Percentiles rank a stretch among this genome's conserved stretches.
Conservation (phyloP, 2,329 filamentous ascomycete species). For the Tolypocladium nubicola region DNA sequence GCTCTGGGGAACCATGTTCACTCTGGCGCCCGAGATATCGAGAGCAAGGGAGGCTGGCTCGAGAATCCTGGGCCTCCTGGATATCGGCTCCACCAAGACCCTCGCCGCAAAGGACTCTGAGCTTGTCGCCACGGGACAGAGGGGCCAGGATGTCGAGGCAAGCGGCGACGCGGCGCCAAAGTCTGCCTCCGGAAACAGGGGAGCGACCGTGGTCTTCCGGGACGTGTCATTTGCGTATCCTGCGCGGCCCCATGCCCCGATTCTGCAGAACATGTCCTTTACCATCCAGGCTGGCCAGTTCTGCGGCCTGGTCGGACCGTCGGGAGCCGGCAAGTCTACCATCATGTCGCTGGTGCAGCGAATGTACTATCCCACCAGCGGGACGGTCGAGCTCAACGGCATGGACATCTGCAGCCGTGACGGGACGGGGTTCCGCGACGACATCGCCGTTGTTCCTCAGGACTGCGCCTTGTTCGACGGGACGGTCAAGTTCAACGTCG, state of each 20-base stretch:
- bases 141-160: slow-evolving; percentile 28
- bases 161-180: slow-evolving; percentile 15
- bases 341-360: slow-evolving; percentile 45
- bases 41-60: slow-evolving; percentile 51
- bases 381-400: slow-evolving; percentile 33
- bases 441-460: slow-evolving; percentile 46
- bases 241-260: slow-evolving; percentile 44
- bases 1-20: slow-evolving; percentile 65
- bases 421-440: slow-evolving; percentile 35
- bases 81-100: slow-evolving; percentile 25
- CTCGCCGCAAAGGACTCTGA: slow-evolving; percentile 8
- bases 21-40: slow-evolving; percentile 64
- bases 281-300: slow-evolving; percentile 49
- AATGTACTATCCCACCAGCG: slow-evolving; percentile 33
- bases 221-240: slow-evolving; percentile 57
- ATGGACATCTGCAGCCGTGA: slow-evolving; percentile 31
- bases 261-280: slow-evolving; percentile 46
- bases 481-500: slow-evolving; percentile 44
- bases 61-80: slow-evolving; percentile 42
- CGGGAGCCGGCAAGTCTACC: slow-evolving; percentile 58
- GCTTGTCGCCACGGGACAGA: slow-evolving; percentile 1
- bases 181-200: slow-evolving; percentile 14
- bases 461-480: slow-evolving; percentile 49
- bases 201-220: slow-evolving; percentile 41
- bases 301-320: slow-evolving; percentile 53